Conservation (phyloP, 148 eudicot genomes). For the Polygonum aviculare region DNA sequence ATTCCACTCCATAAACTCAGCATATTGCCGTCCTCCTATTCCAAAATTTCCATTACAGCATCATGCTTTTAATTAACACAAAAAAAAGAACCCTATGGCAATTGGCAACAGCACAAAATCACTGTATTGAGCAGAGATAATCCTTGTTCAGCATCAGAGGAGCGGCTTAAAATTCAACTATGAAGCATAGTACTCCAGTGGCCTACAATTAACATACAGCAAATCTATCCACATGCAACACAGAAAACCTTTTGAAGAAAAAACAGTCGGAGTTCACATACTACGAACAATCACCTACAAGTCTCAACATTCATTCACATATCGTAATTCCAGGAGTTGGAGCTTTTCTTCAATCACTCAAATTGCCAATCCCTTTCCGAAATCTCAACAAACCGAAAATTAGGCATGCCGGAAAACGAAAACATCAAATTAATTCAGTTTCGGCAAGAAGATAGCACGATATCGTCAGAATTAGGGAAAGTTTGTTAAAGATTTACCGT, state of each 20-base stretch:
- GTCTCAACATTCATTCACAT: background rate
- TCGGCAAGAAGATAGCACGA: background rate
- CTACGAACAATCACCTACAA: background rate
- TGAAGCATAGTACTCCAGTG: background rate
- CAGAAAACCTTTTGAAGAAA: background rate
- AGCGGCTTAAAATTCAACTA: background rate
- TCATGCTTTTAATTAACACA: background rate
- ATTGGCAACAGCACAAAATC: background rate
- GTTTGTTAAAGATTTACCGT: constrained; percentile 33
- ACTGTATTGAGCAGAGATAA: background rate
- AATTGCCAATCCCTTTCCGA: background rate
- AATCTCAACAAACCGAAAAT: background rate
- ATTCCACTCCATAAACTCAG: background rate
- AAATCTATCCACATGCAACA: background rate
- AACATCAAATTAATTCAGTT: background rate
- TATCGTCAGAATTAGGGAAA: background rate
- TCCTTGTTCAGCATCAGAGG: background rate
- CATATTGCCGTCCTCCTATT: background rate
- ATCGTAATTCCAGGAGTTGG: background rate
- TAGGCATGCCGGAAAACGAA: background rate
- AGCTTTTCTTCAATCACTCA: background rate
- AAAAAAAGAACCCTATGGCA: background rate
- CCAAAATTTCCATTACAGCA: background rate
- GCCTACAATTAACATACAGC: background rate
- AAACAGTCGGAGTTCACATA: background rate